These are phyloP conservation scores for Xylaria intraflava DNA, from an alignment of 495 filamentous ascomycete species.

Conservation along the genomic window DNA sequence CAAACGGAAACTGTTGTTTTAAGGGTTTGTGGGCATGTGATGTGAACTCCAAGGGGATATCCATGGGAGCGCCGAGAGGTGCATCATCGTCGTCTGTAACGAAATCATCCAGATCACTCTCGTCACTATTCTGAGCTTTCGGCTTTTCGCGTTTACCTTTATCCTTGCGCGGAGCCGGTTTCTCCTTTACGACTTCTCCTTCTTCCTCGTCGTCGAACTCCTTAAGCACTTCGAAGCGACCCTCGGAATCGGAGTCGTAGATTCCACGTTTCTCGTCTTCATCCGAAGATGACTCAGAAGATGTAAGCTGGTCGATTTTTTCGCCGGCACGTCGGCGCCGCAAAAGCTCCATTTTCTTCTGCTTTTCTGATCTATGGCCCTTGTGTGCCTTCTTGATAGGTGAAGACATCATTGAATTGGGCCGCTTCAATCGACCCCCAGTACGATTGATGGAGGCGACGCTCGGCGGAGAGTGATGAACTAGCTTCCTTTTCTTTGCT, in stretches of 20 bases:
- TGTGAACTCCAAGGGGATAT: constrained; percentile 69
- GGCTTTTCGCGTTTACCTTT: constrained; percentile 22
- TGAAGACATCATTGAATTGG: constrained; percentile 9
- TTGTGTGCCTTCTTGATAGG: constrained; percentile 16
- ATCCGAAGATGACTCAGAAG: constrained; percentile 25
- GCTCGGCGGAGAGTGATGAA: constrained; percentile 2
- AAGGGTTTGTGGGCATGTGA: constrained; percentile 57
- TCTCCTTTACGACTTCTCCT: constrained; percentile 15
- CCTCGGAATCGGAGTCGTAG: constrained; percentile 40
- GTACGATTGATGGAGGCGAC: constrained; percentile 2
- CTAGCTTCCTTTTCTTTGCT: constrained; percentile 18
- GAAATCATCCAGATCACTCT: constrained; percentile 63
- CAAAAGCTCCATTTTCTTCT: constrained; percentile 46
- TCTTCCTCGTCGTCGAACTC: constrained; percentile 46
- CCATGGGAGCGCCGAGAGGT: constrained; percentile 54
- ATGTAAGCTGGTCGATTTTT: constrained; percentile 36
- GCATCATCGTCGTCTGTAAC: constrained; percentile 59
- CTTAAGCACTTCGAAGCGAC: constrained; percentile 26
- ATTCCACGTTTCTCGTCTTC: constrained; percentile 29
- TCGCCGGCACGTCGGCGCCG: constrained; percentile 54
- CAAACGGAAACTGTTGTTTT: constrained; percentile 71
- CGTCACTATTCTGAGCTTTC: constrained; percentile 42
- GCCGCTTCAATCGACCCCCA: constrained; percentile 16
- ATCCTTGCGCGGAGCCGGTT: constrained; percentile 6
- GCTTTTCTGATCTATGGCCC: constrained; percentile 20